Percentiles rank a stretch among this genome's conserved stretches.
These are phyloP conservation scores for Cladosporium sphaerospermum DNA, from an alignment of 2,329 filamentous ascomycete species.

Conservation along the genomic window DNA sequence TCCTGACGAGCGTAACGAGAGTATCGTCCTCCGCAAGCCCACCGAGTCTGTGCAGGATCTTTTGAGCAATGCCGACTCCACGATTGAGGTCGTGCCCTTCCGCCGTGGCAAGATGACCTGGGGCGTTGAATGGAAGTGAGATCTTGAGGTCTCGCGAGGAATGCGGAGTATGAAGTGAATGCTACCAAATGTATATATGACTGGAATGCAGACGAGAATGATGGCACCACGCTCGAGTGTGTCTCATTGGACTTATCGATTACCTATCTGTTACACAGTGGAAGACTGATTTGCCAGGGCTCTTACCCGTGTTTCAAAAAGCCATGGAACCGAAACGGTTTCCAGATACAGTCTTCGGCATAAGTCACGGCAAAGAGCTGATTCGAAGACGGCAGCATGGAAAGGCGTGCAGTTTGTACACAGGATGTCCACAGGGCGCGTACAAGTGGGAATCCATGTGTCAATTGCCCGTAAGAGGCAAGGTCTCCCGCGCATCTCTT, in stretches of 20 bases:
- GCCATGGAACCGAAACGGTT: neutral
- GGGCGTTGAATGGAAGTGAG: conserved; percentile 44
- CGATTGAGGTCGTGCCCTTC: conserved; percentile 60
- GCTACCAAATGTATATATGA: too few relatives aligned
- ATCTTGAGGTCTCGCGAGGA: too few relatives aligned
- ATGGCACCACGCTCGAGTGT: too few relatives aligned
- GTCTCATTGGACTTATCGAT: too few relatives aligned
- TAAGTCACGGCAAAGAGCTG: conserved; percentile 1
- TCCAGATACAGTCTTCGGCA: neutral
- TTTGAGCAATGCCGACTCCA: conserved; percentile 47
- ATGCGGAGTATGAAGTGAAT: too few relatives aligned
- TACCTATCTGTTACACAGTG: too few relatives aligned
- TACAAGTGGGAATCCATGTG: neutral
- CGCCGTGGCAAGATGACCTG: conserved; percentile 56
- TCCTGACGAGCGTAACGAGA: conserved; percentile 39
- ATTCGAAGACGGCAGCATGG: neutral
- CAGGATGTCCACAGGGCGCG: conserved; percentile 6
- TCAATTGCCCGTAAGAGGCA: neutral
- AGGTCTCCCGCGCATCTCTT: too few relatives aligned
- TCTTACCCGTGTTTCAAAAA: neutral
- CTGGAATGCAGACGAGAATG: too few relatives aligned
- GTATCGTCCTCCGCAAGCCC: conserved; percentile 52
- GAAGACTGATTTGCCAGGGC: too few relatives aligned
- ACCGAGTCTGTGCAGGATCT: conserved; percentile 50
- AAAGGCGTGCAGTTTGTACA: neutral